Evolutionary conservation across 2,329 filamentous ascomycete genomes (phyloP).

Genomic region (Nothomitra cinnamomea): DNA sequence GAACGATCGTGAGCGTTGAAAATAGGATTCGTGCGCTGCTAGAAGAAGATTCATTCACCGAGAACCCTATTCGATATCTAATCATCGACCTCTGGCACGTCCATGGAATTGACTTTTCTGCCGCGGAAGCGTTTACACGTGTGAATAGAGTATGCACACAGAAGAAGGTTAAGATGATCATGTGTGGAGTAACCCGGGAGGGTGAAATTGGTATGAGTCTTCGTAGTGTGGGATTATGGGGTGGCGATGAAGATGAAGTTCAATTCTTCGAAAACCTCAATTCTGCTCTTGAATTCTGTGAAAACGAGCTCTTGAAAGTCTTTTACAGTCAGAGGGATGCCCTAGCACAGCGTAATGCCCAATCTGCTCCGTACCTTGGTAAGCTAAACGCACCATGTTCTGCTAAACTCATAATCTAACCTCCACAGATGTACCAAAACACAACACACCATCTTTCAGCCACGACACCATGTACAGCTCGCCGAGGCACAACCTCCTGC

Average conservation of each 20-base stretch:
- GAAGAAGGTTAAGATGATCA: conserved; percentile 61
- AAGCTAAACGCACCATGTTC: conserved; percentile 12
- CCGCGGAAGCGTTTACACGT: conserved; percentile 84
- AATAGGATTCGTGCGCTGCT: conserved; percentile 69
- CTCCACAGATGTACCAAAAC: conserved; percentile 18
- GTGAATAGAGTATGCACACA: conserved; percentile 70
- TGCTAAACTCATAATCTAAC: conserved; percentile 6
- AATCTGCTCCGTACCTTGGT: conserved; percentile 24
- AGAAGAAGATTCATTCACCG: conserved; percentile 61
- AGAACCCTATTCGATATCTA: conserved; percentile 71
- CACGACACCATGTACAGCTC: conserved; percentile 49
- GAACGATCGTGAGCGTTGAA: conserved; percentile 91
- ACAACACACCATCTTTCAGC: conserved; percentile 12
- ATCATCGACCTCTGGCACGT: conserved; percentile 82
- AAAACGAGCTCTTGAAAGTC: conserved; percentile 79
- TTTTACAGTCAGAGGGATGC: conserved; percentile 56
- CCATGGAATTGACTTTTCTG: conserved; percentile 86
- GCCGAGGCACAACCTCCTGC: conserved; percentile 61
- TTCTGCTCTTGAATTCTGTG: conserved; percentile 80
- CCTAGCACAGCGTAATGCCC: conserved; percentile 29
- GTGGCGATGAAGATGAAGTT: conserved; percentile 47
- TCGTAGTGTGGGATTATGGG: conserved; percentile 64
- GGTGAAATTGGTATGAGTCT: conserved; percentile 63
- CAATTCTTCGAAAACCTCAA: conserved; percentile 80
- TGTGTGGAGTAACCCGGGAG: conserved; percentile 66